Percentiles rank a stretch among this genome's conserved stretches.
Conservation (phyloP, 2,329 filamentous ascomycete genomes). For the Cladophialophora bantiana region DNA sequence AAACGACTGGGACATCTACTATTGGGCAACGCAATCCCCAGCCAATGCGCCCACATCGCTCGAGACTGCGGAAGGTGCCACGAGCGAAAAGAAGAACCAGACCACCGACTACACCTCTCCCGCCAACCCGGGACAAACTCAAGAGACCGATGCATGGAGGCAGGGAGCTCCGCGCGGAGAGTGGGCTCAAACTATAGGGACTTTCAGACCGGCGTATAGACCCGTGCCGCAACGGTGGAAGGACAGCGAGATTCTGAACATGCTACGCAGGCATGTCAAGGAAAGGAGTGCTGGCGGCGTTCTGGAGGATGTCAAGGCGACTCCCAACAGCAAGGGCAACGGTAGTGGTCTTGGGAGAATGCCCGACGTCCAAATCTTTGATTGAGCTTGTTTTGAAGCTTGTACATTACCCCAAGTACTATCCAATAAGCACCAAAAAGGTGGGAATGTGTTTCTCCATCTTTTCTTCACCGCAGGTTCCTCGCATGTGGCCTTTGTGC, state of each 20-base stretch:
- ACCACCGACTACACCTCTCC: conserved; percentile 37
- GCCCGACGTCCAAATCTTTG: conserved; percentile 55
- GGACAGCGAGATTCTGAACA: conserved; percentile 76
- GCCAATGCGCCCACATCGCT: conserved; percentile 60
- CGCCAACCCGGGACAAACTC: conserved; percentile 41
- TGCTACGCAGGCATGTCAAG: conserved; percentile 83
- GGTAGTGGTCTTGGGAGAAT: conserved; percentile 54
- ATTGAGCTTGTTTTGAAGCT: conserved; percentile 37
- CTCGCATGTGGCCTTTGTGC: neutral
- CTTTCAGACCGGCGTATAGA: conserved; percentile 90
- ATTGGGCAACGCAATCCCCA: conserved; percentile 93
- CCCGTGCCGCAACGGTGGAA: conserved; percentile 88
- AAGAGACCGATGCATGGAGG: conserved; percentile 59
- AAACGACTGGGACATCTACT: conserved; percentile 99
- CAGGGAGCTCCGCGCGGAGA: conserved; percentile 70
- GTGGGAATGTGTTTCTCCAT: neutral
- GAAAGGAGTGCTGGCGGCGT: conserved; percentile 69
- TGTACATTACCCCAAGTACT: conserved; percentile 15
- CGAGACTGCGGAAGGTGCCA: conserved; percentile 62
- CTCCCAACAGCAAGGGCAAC: conserved; percentile 35
- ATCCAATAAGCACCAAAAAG: neutral
- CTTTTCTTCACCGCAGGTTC: neutral
- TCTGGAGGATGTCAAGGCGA: conserved; percentile 42
- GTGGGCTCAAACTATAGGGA: conserved; percentile 96
- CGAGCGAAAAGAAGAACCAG: conserved; percentile 26